phyloP scores from a whole-genome alignment of 2,329 filamentous ascomycete genomes.

The Knufia fluminis region DNA sequence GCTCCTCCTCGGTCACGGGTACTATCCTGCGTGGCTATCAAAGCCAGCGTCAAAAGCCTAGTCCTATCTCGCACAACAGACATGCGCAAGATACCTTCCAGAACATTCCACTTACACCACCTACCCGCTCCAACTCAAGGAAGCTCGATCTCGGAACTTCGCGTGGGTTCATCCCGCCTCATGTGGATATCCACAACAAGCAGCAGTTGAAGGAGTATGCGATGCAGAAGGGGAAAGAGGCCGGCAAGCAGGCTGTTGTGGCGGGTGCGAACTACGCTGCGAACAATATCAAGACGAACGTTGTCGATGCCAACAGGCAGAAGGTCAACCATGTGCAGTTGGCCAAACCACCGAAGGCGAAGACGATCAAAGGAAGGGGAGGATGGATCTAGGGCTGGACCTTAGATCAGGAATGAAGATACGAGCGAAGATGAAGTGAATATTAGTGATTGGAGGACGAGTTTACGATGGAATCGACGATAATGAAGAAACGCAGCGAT shows the following conservation, averaged over 20 bases:
- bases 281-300: conserved; percentile 1
- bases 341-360: neutral
- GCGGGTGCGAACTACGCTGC: conserved; percentile 2
- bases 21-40: conserved; percentile 1
- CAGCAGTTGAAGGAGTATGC: neutral
- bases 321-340: conserved; percentile 3
- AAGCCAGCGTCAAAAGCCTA: neutral
- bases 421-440: too few relatives aligned
- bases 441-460: too few relatives aligned
- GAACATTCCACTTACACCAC: neutral
- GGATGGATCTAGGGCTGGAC: neutral
- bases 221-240: conserved; percentile 2
- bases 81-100: neutral
- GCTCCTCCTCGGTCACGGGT: neutral
- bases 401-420: neutral
- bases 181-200: neutral
- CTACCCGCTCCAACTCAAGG: neutral
- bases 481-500: too few relatives aligned
- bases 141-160: neutral
- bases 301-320: conserved; percentile 1
- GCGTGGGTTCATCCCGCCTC: neutral
- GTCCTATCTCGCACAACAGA: neutral
- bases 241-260: neutral
- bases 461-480: too few relatives aligned
- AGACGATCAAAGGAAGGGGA: neutral